A percentile compares a stretch with the other conserved stretches of the same genome.
Evolutionary conservation across 257 asterid species (phyloP).

Genomic region (Penstemon eatonii): DNA sequence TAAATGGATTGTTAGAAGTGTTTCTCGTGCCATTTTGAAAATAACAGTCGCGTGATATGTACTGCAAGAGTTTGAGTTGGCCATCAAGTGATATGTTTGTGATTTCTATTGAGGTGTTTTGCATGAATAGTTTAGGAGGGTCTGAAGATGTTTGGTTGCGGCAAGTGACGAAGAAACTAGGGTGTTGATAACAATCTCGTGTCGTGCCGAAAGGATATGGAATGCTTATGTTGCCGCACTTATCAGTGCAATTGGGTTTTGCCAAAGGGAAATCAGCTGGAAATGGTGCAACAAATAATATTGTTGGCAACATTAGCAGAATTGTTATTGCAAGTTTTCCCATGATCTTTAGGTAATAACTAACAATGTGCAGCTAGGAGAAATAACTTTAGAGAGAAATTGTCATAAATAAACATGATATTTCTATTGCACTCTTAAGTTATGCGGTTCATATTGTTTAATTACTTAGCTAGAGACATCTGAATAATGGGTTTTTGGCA

Average conservation of each 20-base stretch:
- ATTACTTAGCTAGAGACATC: no score
- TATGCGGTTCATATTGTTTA: no score
- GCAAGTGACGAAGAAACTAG: conserved; percentile 3
- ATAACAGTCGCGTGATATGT: conserved; percentile 12
- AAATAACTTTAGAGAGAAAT: not conserved
- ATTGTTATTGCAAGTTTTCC: no score
- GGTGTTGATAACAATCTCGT: not conserved
- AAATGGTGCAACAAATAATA: no score
- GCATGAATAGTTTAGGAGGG: not conserved
- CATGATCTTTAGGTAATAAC: not conserved
- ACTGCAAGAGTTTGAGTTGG: not conserved
- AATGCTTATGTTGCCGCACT: no score
- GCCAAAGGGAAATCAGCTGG: not conserved
- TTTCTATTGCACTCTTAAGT: no score
- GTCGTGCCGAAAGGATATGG: conserved; percentile 22
- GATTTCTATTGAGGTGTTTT: not conserved
- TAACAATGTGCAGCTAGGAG: no score
- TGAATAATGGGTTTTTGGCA: no score
- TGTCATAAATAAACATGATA: no score
- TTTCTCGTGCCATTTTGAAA: not conserved
- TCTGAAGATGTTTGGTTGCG: not conserved
- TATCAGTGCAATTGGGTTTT: conserved; percentile 12
- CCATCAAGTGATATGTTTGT: conserved; percentile 21
- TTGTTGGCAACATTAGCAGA: not conserved
- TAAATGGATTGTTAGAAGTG: fast-evolving